Base-by-base conservation (phyloP, 768 basidiomycete genomes). In the Cyathus striatus region DNA sequence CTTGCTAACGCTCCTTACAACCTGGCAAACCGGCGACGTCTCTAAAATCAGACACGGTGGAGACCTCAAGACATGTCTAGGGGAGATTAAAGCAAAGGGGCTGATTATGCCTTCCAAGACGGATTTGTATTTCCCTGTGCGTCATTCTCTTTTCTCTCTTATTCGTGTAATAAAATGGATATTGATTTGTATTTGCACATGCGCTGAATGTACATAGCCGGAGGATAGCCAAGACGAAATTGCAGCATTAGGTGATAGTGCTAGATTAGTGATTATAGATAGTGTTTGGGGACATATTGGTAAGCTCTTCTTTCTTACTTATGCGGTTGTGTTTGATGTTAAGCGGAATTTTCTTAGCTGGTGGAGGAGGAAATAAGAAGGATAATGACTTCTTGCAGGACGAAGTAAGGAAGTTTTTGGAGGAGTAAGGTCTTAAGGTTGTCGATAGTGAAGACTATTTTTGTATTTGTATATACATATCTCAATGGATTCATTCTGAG, bases 211-310 rank as follows among this genome's bases (percentile, higher is more conserved):
- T n/a, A n/a, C n/a, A 16, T 16, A 79, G 76, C 77, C 76, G 1
- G 76, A 78, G 49, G 79, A 79, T 47, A 76, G 66, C 47, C 64
- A 72, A 48, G 55, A 55, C n/a, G 77, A 81, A 50, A 59, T 77
- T 14, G 57, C 62, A 0, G 56, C 63, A 34, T 55, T 77, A 54
- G 59, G 49, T 41, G 68, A 70, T 42, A 61, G 52, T 4, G 66
- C 73, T 3, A 64, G 62, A 22, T 58, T 80, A 14, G 68, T 72
- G 2, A 59, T 80, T n/a, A 80, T 80, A 44, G 66, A 72, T 41
- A 74, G 76, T 1, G 63, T 73, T 25, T 79, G 73, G 76, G 79
- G 80, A 6, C 79, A 81, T 55, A 63, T 73, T 57, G 73, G 78
- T 76, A 47, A 38, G 70, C 45, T 12, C 5, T 20, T 20, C 18